Conservation (phyloP, 805 yeast species). For the Maudiozyma bulderi region DNA sequence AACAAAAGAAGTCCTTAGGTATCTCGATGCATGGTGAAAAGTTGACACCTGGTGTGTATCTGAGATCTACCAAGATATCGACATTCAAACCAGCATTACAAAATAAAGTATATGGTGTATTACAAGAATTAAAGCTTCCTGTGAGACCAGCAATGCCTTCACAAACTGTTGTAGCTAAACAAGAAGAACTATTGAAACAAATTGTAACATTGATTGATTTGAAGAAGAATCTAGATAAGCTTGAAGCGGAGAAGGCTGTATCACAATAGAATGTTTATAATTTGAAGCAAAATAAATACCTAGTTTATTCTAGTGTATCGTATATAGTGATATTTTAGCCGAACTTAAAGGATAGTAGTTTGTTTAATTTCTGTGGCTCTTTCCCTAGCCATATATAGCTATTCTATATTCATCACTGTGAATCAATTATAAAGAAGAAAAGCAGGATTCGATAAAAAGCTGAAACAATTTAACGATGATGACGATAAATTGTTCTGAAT, state of each 20-base stretch:
- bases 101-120: conserved; percentile 45
- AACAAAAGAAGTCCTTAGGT: conserved; percentile 82
- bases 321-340: no score
- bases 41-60: conserved; percentile 63
- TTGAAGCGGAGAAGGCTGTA: conserved; percentile 62
- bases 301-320: background rate
- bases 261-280: background rate
- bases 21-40: conserved; percentile 68
- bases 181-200: conserved; percentile 62
- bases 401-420: no score
- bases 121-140: conserved; percentile 75
- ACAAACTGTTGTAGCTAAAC: conserved; percentile 60
- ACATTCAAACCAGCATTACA: conserved; percentile 72
- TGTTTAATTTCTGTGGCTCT: no score
- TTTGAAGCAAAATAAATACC: background rate
- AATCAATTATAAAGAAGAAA: no score
- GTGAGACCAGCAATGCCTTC: conserved; percentile 84
- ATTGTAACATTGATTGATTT: conserved; percentile 69
- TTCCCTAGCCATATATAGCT: no score
- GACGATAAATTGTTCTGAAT: background rate
- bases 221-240: conserved; percentile 77
- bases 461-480: no score
- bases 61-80: conserved; percentile 71
- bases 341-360: no score
- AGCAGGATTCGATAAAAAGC: background rate